These are phyloP conservation scores for Quercus phellos DNA, from an alignment of 331 rosid species.

Conservation along the genomic window DNA sequence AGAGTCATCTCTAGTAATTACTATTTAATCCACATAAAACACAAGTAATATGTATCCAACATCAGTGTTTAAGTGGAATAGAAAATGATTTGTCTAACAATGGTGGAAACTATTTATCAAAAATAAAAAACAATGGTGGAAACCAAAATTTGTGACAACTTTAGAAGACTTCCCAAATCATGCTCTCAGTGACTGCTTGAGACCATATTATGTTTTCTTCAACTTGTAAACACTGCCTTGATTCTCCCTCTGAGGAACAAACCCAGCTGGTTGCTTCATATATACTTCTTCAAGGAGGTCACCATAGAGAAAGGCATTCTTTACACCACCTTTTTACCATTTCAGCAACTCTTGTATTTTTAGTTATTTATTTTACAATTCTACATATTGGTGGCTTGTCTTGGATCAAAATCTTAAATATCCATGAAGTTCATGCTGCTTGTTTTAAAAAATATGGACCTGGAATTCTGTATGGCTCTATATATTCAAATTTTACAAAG, in stretches of 20 bases:
- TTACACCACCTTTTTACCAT: too few species aligned
- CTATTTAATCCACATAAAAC: not conserved
- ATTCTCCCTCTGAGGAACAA: too few species aligned
- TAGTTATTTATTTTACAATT: not conserved
- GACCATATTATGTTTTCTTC: too few species aligned
- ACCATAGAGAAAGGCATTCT: too few species aligned
- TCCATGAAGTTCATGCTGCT: not conserved
- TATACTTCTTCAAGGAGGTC: too few species aligned
- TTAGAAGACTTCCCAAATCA: not conserved
- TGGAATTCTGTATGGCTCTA: not conserved
- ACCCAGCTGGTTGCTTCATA: too few species aligned
- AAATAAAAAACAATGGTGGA: not conserved
- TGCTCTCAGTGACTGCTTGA: not conserved
- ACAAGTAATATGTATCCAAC: not conserved
- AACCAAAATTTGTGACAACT: not conserved
- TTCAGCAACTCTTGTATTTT: too few species aligned
- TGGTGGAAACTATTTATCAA: not conserved
- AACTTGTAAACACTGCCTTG: too few species aligned
- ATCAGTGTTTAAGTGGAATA: not conserved
- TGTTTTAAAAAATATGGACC: conserved; percentile 1
- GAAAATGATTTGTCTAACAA: not conserved
- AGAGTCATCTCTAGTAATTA: not conserved
- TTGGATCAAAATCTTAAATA: not conserved
- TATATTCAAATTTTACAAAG: conserved; percentile 1
- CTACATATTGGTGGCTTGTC: not conserved